Percentiles rank a stretch among this genome's conserved stretches.
These are phyloP conservation scores for Limnanthes douglasii DNA, from an alignment of 345 rosid species.

Conservation along the genomic window DNA sequence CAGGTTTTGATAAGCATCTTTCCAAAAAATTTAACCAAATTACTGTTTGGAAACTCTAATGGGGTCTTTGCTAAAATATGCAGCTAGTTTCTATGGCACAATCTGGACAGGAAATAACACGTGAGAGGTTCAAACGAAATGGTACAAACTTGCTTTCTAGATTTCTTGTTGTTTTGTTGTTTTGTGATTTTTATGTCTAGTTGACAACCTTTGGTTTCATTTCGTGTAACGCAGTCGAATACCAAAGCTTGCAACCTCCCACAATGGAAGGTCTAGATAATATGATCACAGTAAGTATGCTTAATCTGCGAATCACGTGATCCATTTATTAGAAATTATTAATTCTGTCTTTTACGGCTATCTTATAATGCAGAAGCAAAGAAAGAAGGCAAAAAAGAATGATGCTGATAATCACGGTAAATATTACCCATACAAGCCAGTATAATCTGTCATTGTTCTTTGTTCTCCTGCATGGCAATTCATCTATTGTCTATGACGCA, in stretches of 20 bases:
- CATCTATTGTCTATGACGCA: conserved; percentile 20
- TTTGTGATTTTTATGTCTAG: conserved; percentile 1
- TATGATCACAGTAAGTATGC: conserved; percentile 39
- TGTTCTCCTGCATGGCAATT: conserved; percentile 7
- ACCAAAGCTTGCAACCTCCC: conserved; percentile 44
- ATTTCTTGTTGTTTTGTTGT: conserved; percentile 3
- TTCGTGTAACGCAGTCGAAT: conserved; percentile 71
- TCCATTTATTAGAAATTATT: too few relatives aligned
- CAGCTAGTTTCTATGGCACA: conserved; percentile 78
- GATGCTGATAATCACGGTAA: conserved; percentile 45
- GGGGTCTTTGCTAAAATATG: conserved; percentile 16
- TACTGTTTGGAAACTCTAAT: too few relatives aligned
- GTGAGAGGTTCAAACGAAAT: conserved; percentile 28
- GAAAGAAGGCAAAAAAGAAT: conserved; percentile 27
- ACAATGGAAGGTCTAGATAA: conserved; percentile 55
- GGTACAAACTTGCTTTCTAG: conserved; percentile 11
- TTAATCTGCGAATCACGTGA: too few relatives aligned
- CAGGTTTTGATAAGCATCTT: conserved; percentile 24
- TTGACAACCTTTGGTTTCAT: too few relatives aligned
- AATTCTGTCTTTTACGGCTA: too few relatives aligned
- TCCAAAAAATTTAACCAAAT: conserved; percentile 5
- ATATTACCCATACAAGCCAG: conserved; percentile 3
- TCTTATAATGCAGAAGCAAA: conserved; percentile 43
- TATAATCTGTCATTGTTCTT: conserved; percentile 4
- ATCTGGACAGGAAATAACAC: conserved; percentile 41